Evolutionary conservation across 2,329 filamentous ascomycete species (phyloP).

Genomic region (Exophiala xenobiotica): DNA sequence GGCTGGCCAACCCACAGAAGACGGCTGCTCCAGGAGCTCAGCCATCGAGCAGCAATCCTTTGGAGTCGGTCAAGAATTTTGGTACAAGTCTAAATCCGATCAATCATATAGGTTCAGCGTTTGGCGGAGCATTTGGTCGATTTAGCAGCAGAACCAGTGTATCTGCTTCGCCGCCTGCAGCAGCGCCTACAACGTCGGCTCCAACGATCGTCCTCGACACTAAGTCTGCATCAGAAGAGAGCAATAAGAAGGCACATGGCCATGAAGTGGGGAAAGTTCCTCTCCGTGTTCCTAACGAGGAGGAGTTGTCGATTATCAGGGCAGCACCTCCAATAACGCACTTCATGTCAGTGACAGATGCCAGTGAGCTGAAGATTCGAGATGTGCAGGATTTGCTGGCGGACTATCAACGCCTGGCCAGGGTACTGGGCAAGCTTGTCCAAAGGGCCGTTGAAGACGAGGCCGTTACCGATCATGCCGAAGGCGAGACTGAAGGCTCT

Average conservation of each 20-base stretch:
- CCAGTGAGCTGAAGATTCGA: slow-evolving; percentile 68
- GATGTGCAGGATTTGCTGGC: slow-evolving; percentile 70
- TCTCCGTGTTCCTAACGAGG: slow-evolving; percentile 51
- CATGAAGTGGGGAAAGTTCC: slow-evolving; percentile 28
- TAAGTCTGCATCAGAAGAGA: slow-evolving; percentile 50
- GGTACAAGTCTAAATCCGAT: slow-evolving; percentile 81
- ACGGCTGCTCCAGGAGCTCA: slow-evolving; percentile 33
- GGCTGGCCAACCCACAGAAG: slow-evolving; percentile 31
- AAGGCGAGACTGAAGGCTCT: slow-evolving; percentile 4
- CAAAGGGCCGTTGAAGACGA: slow-evolving; percentile 11
- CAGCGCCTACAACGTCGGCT: slow-evolving; percentile 41
- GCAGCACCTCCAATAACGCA: slow-evolving; percentile 64
- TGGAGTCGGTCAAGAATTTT: slow-evolving; percentile 79
- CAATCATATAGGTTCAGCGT: slow-evolving; percentile 58
- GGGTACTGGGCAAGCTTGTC: slow-evolving; percentile 27
- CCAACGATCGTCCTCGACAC: slow-evolving; percentile 32
- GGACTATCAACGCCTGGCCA: slow-evolving; percentile 71
- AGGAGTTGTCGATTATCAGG: slow-evolving; percentile 21
- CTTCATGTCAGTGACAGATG: slow-evolving; percentile 71
- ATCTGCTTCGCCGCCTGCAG: slow-evolving; percentile 42
- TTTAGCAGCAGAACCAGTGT: slow-evolving; percentile 35
- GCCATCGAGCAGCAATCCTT: slow-evolving; percentile 50
- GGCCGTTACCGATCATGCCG: slow-evolving; percentile 2
- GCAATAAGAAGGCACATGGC: slow-evolving; percentile 58
- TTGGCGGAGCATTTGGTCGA: slow-evolving; percentile 69